These are phyloP conservation scores for Coemansia sp. DNA, from an alignment of 371 early-diverging fungal species.

Conservation along the genomic window DNA sequence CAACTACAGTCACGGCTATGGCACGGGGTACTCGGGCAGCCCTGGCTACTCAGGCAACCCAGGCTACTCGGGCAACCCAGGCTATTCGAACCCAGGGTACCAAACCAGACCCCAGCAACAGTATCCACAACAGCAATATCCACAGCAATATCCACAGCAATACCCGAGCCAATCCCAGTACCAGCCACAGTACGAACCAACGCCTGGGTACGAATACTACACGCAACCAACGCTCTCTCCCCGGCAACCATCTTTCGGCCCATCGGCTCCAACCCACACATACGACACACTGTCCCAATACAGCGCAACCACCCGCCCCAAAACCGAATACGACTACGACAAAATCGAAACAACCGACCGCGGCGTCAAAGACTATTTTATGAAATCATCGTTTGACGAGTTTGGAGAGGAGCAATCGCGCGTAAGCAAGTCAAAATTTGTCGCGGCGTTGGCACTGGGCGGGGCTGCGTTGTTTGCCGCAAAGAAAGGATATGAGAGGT, in stretches of 20 bases:
- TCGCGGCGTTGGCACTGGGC: not conserved
- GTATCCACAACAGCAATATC: no score
- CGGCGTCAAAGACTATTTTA: conserved; percentile 5
- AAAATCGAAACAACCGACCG: not conserved
- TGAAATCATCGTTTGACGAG: conserved; percentile 7
- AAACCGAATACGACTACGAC: conserved; percentile 3
- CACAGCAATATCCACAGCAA: no score
- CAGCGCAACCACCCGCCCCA: not conserved
- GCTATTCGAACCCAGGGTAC: no score
- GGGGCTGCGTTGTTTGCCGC: conserved; percentile 5
- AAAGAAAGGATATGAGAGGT: not conserved
- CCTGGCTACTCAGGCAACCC: no score
- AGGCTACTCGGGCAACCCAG: no score
- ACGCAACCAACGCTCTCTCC: not conserved
- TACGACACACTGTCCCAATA: conserved; percentile 1
- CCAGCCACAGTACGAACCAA: not conserved
- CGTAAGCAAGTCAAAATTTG: not conserved
- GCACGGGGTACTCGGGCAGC: not conserved
- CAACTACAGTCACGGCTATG: conserved; percentile 28
- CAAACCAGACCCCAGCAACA: no score
- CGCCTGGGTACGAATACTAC: conserved; percentile 4
- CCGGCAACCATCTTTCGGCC: not conserved
- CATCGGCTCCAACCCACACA: not conserved
- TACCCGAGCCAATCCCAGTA: not conserved
- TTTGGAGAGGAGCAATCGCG: not conserved